Evolutionary conservation across 106 monocot species (phyloP), one percentile per base, ranked within the genome.

Genomic region (Dioscorea zingiberensis): DNA sequence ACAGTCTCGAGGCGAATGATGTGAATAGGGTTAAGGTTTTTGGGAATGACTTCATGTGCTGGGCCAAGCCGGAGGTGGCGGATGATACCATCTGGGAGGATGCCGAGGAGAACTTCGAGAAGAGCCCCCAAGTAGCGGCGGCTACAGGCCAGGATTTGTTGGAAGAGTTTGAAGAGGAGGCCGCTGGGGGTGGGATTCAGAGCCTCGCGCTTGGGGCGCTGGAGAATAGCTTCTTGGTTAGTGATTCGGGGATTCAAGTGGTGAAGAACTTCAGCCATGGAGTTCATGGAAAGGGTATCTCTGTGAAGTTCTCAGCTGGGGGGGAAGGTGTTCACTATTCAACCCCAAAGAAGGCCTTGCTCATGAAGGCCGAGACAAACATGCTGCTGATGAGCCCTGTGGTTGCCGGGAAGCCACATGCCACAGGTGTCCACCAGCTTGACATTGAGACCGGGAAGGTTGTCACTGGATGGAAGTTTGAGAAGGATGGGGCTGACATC

Each of bases 61-160:
- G 97, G 97, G 97, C 84, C 7, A 65, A 80, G 29, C 88, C 97
- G 0, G 86, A 84, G 55, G 55, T 58, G 1, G 97, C 86, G 3
- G 97, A 97, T 18, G 97, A 97, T 23, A 69, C 78, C 18, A 86
- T 92, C 11, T 92, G 97, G 97, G 92, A 83, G 79, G 92, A 89
- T 25, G 86, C 84, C 0, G 85, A 89, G 26, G 93, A 81, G 7
- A 65, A 71, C 13, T 84, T 89, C 21, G 66, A 84, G 70, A 81
- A 73, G 48, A 77, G 74, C 44, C 55, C 38, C 38, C 6, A 6
- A 8, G 38, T 38, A 8, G 38, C 10, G 38, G 38, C 10, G 38
- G 38, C 4, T 10, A 6, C 62, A 6, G 60, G 62, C 3, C 72
- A 71, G 48, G 76, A 82, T 28, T 29, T 83, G 17, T 58, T 93